Conservation (phyloP, 495 filamentous ascomycete genomes). For the Aspergillus carlsbadensis region DNA sequence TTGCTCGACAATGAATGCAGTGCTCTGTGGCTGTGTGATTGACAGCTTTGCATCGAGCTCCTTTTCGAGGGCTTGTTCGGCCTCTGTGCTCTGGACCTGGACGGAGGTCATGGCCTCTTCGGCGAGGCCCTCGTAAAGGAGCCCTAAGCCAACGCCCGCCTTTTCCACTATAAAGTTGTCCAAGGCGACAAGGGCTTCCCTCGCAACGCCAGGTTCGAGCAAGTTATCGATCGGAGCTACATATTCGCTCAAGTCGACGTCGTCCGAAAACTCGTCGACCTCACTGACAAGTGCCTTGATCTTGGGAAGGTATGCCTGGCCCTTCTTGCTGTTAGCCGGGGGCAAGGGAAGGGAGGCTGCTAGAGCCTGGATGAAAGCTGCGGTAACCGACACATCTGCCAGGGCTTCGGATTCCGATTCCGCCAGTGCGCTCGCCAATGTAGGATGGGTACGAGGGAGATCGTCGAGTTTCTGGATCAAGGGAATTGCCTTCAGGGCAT, state of each 20-base stretch:
- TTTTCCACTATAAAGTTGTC: conserved; percentile 34
- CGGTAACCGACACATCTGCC: conserved; percentile 24
- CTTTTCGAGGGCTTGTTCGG: conserved; percentile 11
- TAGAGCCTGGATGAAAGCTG: conserved; percentile 26
- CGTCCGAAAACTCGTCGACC: conserved; percentile 24
- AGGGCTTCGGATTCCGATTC: conserved; percentile 25
- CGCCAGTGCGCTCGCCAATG: conserved; percentile 16
- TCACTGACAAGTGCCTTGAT: conserved; percentile 24
- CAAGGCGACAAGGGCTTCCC: conserved; percentile 26
- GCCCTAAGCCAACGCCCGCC: conserved; percentile 32
- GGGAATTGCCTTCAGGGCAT: neutral
- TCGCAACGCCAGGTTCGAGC: conserved; percentile 31
- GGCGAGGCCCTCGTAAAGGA: conserved; percentile 34
- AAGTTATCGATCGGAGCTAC: conserved; percentile 35
- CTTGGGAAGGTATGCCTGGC: conserved; percentile 26
- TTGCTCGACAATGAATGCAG: conserved; percentile 15
- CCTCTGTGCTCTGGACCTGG: neutral
- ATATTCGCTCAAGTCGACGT: conserved; percentile 32
- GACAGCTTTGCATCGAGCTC: conserved; percentile 12
- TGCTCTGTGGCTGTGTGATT: conserved; percentile 10
- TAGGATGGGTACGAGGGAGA: neutral
- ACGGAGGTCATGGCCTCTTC: conserved; percentile 25
- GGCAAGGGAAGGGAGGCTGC: conserved; percentile 25
- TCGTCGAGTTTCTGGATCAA: conserved; percentile 8
- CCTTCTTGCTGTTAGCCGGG: conserved; percentile 22